Evolutionary conservation across 805 yeast species (phyloP), one percentile per base, ranked within the genome.

Genomic region (Schizosaccharomyces osmophilus): DNA sequence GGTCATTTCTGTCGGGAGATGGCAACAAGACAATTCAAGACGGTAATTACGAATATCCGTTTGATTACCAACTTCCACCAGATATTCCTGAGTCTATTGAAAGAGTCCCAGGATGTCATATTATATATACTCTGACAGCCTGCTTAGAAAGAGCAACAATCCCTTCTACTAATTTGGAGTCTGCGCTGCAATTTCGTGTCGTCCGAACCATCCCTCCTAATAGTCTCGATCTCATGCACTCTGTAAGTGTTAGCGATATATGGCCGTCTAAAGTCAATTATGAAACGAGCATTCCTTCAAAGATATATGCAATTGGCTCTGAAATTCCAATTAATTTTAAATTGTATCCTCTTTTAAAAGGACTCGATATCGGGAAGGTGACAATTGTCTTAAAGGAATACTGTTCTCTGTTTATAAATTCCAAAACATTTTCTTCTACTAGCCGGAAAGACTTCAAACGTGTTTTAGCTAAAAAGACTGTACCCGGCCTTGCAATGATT

Each of bases 191-290:
- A 67, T 65, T 93, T 2, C 80, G 95, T 63, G 82, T 93, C 9
- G 80, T 93, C 11, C 78, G 98, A 67, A 93, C 97, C 0, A 73
- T 90, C 63, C 82, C 95, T 1, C 79, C 95, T 0, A 97, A 90
- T 70, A 79, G 93, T 0, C 79, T 85, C 3, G 98, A 93, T 67
- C 75, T 88, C 29, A 78, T 93, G 0, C 97, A 90, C 70, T 87
- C 97, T 0, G 85, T 89, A 62, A 86, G 95, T 0, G 94, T 90
- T 39, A 95, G 88, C 68, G 90, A 90, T 69, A 83, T 89, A 0
- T 90, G 97, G 97, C 97, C 97, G 1, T 75, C 81, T 55, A 93
- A 93, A 69, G 87, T 90, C 41, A 97, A 90, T 68, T 90, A 90
- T 70, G 79, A 87, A 2, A 81, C 90, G 63, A 84, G 86, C 61